Conservation (phyloP, 2,329 filamentous ascomycete species). For the Pestalotiopsis sp. region DNA sequence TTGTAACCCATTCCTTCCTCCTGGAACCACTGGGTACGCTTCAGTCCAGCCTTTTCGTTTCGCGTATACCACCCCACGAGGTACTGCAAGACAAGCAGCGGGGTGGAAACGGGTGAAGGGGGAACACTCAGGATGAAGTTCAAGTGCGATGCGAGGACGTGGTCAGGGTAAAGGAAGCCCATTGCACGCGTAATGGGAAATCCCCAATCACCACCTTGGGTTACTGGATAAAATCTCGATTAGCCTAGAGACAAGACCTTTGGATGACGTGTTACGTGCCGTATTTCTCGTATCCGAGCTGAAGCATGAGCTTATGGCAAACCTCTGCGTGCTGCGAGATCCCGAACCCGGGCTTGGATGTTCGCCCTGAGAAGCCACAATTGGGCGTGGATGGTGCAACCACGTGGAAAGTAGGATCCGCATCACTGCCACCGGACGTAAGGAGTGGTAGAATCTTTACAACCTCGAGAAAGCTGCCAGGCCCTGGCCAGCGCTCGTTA, state of each 20-base stretch:
- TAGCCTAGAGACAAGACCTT: neutral
- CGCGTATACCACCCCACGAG: constrained; percentile 54
- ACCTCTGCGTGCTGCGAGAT: constrained; percentile 64
- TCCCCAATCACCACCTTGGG: constrained; percentile 66
- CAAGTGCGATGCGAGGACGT: constrained; percentile 62
- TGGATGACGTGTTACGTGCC: constrained; percentile 31
- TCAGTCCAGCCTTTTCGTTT: constrained; percentile 53
- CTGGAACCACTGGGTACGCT: constrained; percentile 59
- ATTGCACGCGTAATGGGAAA: constrained; percentile 66
- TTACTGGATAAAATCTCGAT: neutral
- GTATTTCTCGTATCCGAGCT: constrained; percentile 66
- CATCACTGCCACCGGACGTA: constrained; percentile 32
- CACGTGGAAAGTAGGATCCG: constrained; percentile 51
- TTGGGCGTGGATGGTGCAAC: constrained; percentile 61
- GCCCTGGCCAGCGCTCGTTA: constrained; percentile 34
- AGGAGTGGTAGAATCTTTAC: constrained; percentile 60
- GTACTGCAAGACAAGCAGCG: constrained; percentile 59
- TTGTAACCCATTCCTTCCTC: constrained; percentile 62
- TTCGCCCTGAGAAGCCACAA: constrained; percentile 47
- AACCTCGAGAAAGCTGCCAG: constrained; percentile 70
- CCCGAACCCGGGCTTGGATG: constrained; percentile 56
- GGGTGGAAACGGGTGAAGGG: constrained; percentile 54
- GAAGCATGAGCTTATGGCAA: constrained; percentile 69
- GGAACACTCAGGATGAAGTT: constrained; percentile 53
- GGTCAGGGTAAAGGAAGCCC: constrained; percentile 58